Evolutionary conservation across 768 basidiomycete genomes (phyloP).

Genomic region (Macrolepiota albuminosa): DNA sequence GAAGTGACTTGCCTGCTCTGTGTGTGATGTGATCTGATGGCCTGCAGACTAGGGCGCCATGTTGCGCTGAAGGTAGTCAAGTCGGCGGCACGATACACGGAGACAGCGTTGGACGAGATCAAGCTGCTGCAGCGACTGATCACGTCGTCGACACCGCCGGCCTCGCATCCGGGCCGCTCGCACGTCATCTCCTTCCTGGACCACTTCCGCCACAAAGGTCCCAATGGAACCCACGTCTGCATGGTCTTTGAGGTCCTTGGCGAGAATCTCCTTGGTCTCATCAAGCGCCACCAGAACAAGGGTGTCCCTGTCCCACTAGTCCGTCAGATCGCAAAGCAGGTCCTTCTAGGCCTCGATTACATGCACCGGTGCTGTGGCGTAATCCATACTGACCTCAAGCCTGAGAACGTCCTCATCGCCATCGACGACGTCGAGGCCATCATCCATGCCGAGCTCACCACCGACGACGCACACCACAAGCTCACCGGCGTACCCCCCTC

Average conservation of each 20-base stretch:
- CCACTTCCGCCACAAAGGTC: constrained; percentile 95
- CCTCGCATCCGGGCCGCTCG: constrained; percentile 66
- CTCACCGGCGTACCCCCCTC: constrained; percentile 92
- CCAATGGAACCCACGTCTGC: constrained; percentile 96
- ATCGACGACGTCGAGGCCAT: constrained; percentile 96
- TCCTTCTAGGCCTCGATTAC: constrained; percentile 93
- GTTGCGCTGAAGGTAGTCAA: constrained; percentile 99
- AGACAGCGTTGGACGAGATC: constrained; percentile 98
- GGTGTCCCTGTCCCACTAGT: constrained; percentile 93
- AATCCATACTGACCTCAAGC: constrained; percentile 97
- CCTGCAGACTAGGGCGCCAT: constrained; percentile 81
- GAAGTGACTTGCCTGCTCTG: constrained; percentile 48
- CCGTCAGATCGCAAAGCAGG: constrained; percentile 95
- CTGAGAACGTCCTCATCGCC: constrained; percentile 95
- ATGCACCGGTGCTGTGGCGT: constrained; percentile 97
- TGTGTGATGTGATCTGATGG: constrained; percentile 6
- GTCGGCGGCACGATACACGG: constrained; percentile 93
- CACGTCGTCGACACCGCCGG: constrained; percentile 64
- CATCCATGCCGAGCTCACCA: constrained; percentile 75
- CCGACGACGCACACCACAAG: constrained; percentile 56
- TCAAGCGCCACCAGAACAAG: constrained; percentile 97
- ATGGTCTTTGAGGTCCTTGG: constrained; percentile 99
- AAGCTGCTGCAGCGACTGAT: constrained; percentile 95
- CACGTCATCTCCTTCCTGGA: constrained; percentile 98
- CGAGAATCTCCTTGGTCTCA: constrained; percentile 92